phyloP scores from a whole-genome alignment of 768 basidiomycete genomes.

The Filobasidium floriforme region DNA sequence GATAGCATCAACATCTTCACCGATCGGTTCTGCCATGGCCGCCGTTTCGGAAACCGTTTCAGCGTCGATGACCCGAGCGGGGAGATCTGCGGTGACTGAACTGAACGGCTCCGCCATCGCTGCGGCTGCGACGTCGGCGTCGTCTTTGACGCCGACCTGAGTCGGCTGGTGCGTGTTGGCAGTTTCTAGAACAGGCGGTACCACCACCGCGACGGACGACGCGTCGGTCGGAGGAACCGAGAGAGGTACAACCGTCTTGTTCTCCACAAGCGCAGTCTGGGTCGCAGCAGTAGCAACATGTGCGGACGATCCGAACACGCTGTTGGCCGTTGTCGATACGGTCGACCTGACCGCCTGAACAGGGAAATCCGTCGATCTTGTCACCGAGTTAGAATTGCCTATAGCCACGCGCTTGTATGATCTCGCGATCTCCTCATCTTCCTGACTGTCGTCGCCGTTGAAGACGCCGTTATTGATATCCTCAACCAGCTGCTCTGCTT shows the following conservation, averaged over 20 bases:
- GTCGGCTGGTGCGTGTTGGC: neutral
- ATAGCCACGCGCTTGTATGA: neutral
- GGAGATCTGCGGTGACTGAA: neutral
- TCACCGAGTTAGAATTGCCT: neutral
- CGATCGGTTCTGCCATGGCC: neutral
- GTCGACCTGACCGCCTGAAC: neutral
- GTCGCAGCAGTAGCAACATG: neutral
- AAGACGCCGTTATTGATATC: neutral
- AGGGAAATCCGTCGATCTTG: neutral
- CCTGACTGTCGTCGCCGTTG: neutral
- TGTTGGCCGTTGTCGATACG: neutral
- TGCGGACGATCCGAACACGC: neutral
- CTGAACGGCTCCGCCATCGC: conserved; percentile 5
- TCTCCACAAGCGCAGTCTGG: neutral
- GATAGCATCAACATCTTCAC: conserved; percentile 19
- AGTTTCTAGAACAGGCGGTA: neutral
- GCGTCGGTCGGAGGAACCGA: neutral
- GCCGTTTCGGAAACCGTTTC: neutral
- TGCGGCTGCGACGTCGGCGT: neutral
- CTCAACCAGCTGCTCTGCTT: neutral
- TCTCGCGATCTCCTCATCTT: conserved; percentile 7
- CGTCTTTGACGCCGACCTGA: neutral
- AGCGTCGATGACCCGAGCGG: neutral
- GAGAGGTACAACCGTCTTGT: neutral
- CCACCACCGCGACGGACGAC: too few species aligned